These are phyloP conservation scores for Rubus parviflorus DNA, from an alignment of 306 rosid genomes.

Conservation along the genomic window DNA sequence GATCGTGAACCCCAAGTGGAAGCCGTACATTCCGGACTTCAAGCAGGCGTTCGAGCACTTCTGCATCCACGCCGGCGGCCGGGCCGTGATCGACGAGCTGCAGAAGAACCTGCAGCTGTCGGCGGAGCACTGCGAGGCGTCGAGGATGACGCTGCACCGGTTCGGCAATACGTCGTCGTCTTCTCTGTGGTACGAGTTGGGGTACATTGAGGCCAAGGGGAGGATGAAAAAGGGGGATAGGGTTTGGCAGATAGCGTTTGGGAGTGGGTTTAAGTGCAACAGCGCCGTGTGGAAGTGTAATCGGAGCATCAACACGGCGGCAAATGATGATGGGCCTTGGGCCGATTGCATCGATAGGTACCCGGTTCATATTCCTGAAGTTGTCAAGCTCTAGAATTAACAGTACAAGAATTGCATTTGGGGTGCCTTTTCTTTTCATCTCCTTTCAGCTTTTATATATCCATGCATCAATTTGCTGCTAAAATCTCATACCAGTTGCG, in stretches of 20 bases:
- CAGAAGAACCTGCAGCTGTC: constrained; percentile 96
- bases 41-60: constrained; percentile 93
- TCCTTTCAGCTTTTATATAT: constrained; percentile 4
- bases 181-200: constrained; percentile 85
- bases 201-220: constrained; percentile 80
- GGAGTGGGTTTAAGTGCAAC: constrained; percentile 93
- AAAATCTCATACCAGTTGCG: background rate
- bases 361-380: constrained; percentile 90
- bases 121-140: constrained; percentile 85
- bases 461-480: background rate
- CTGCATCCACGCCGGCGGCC: constrained; percentile 92
- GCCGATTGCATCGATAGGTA: constrained; percentile 76
- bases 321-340: constrained; percentile 67
- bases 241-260: constrained; percentile 93
- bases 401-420: background rate
- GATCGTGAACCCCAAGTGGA: constrained; percentile 83
- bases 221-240: constrained; percentile 88
- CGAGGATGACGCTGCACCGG: constrained; percentile 86
- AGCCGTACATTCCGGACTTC: constrained; percentile 93
- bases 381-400: constrained; percentile 70
- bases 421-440: background rate
- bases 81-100: constrained; percentile 90
- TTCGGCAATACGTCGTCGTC: constrained; percentile 97
- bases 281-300: constrained; percentile 95
- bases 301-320: constrained; percentile 49